A percentile compares a stretch with the other conserved stretches of the same genome.
Evolutionary conservation across 345 rosid genomes (phyloP).

Genomic region (Angophora floribunda): DNA sequence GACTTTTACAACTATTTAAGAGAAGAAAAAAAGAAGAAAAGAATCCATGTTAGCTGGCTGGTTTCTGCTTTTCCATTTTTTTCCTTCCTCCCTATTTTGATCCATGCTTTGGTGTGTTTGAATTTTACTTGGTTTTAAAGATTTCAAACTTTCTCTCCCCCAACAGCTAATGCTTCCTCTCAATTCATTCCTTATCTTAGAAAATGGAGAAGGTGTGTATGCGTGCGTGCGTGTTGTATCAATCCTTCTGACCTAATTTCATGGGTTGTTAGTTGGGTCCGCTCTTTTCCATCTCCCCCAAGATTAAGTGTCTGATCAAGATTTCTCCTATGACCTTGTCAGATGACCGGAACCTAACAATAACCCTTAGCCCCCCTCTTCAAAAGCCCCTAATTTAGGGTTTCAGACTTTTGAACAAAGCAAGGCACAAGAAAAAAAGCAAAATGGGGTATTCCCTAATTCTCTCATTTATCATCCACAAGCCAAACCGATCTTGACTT

Average conservation of each 20-base stretch:
- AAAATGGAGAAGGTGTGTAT: constrained; percentile 14
- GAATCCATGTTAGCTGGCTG: neutral
- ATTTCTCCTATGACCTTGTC: constrained; percentile 16
- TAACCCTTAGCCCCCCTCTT: neutral
- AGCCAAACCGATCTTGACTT: neutral
- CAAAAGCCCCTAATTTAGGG: constrained; percentile 6
- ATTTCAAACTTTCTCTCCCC: constrained; percentile 1
- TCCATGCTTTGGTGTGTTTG: constrained; percentile 5
- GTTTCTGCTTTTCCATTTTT: neutral
- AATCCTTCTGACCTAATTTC: constrained; percentile 21
- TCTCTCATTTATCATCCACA: neutral
- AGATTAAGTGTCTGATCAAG: constrained; percentile 1
- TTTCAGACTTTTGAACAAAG: neutral
- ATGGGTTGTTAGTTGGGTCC: constrained; percentile 9
- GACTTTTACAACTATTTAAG: neutral
- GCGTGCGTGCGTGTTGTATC: neutral
- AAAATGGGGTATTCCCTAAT: neutral
- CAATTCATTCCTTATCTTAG: constrained; percentile 18
- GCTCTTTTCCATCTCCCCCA: neutral
- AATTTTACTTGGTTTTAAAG: constrained; percentile 5
- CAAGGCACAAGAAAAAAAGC: neutral
- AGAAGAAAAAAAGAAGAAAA: neutral
- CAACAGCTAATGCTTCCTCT: neutral
- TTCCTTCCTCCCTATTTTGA: neutral
- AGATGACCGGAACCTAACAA: constrained; percentile 2